Percentiles rank a stretch among this genome's conserved stretches.
phyloP scores from a whole-genome alignment of 2,329 filamentous ascomycete species.

The Rutstroemia sydowiana region DNA sequence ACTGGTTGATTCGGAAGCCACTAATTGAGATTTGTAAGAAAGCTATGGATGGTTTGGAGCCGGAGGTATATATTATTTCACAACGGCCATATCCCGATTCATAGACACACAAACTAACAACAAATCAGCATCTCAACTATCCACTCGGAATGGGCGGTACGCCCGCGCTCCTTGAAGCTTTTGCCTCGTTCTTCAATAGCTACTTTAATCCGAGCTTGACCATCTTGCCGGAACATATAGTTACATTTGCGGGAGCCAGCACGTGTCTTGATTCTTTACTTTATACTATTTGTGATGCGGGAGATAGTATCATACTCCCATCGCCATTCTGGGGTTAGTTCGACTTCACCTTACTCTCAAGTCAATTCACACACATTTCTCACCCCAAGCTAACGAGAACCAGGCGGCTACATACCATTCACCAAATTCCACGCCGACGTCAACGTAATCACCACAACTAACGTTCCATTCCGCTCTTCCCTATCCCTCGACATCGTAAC shows the following conservation, averaged over 20 bases:
- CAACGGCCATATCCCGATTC: background rate
- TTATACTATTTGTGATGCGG: background rate
- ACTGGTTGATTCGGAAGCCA: background rate
- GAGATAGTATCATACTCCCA: background rate
- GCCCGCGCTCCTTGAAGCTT: background rate
- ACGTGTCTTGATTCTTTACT: background rate
- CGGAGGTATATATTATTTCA: background rate
- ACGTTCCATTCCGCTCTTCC: background rate
- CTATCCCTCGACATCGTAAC: background rate
- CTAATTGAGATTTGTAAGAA: background rate
- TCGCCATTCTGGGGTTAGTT: background rate
- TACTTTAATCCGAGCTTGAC: background rate
- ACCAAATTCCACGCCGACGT: background rate
- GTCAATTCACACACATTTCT: background rate
- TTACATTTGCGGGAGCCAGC: background rate
- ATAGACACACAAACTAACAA: background rate
- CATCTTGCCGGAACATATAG: background rate
- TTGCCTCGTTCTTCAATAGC: background rate
- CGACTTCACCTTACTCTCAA: background rate
- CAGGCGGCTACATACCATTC: background rate
- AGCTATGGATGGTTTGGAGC: background rate
- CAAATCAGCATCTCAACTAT: constrained; percentile 1
- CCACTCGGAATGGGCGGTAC: background rate
- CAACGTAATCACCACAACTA: background rate
- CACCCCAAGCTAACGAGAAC: background rate